phyloP scores from a whole-genome alignment of 2,329 filamentous ascomycete species.

The Pyricularia grisea region DNA sequence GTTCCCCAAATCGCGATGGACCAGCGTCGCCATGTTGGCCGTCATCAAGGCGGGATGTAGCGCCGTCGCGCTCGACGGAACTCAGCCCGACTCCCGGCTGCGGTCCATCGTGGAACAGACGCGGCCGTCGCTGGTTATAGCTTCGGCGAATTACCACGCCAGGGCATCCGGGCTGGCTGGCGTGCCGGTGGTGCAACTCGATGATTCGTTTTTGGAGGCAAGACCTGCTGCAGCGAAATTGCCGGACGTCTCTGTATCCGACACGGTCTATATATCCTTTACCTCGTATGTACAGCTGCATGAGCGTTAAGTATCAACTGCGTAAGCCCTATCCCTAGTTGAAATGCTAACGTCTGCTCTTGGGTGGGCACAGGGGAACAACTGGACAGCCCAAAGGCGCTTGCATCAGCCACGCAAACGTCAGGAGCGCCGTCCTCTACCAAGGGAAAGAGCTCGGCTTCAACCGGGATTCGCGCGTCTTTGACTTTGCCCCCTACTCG shows the following conservation, averaged over 20 bases:
- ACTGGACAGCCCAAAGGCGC: conserved; percentile 38
- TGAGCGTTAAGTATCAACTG: neutral
- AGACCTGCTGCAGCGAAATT: neutral
- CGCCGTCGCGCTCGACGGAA: neutral
- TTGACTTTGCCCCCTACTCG: conserved; percentile 27
- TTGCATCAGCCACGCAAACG: conserved; percentile 37
- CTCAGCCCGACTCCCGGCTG: neutral
- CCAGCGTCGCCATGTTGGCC: neutral
- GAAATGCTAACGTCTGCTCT: neutral
- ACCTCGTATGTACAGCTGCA: neutral
- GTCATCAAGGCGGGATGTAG: neutral
- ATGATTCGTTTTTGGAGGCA: neutral
- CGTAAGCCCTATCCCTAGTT: neutral
- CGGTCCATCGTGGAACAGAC: neutral
- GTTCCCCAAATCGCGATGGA: neutral
- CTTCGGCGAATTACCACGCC: neutral
- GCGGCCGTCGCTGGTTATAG: neutral
- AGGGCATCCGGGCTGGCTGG: neutral
- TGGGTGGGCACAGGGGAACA: neutral
- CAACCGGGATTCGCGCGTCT: neutral
- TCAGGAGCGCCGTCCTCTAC: conserved; percentile 58
- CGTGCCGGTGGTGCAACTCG: neutral
- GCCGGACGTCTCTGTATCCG: neutral
- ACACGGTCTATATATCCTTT: neutral
- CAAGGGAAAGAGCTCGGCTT: neutral